Percentiles rank a stretch among this genome's conserved stretches.
Evolutionary conservation across 331 rosid species (phyloP).

Genomic region (Acacia concinna): DNA sequence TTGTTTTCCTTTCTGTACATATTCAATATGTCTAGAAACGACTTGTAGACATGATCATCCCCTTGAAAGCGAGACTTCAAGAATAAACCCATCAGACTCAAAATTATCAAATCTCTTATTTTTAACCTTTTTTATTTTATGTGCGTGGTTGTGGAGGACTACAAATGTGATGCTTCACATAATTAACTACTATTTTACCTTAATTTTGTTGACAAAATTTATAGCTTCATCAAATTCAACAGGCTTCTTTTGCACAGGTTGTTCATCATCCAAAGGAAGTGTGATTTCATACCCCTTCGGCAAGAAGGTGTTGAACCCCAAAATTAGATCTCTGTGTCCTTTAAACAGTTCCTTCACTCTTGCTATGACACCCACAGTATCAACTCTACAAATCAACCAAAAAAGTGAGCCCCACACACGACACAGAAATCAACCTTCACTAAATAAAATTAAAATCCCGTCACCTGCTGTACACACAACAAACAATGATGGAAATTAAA

Average conservation of each 20-base stretch:
- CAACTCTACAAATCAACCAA: constrained; percentile 64
- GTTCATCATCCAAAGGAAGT: constrained; percentile 83
- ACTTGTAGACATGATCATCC: constrained; percentile 88
- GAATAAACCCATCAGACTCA: constrained; percentile 40
- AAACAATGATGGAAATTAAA: neutral
- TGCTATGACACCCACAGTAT: constrained; percentile 89
- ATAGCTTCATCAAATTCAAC: constrained; percentile 97
- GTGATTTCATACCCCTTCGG: constrained; percentile 97
- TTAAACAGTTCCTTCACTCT: constrained; percentile 93
- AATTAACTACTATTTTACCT: constrained; percentile 48
- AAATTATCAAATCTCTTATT: neutral
- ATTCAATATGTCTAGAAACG: constrained; percentile 89
- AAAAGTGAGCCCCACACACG: neutral
- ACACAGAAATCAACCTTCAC: constrained; percentile 30
- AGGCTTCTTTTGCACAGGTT: constrained; percentile 75
- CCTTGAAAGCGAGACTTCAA: constrained; percentile 90
- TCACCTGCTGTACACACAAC: neutral
- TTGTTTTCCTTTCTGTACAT: constrained; percentile 96
- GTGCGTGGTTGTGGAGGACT: neutral
- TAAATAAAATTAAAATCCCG: constrained; percentile 1
- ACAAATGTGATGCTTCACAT: constrained; percentile 8
- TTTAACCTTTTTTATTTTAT: neutral
- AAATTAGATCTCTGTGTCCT: constrained; percentile 85
- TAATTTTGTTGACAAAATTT: constrained; percentile 93
- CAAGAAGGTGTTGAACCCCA: constrained; percentile 98